Evolutionary conservation across 2,329 filamentous ascomycete genomes (phyloP).

Genomic region (Sclerotiophoma versabilis): DNA sequence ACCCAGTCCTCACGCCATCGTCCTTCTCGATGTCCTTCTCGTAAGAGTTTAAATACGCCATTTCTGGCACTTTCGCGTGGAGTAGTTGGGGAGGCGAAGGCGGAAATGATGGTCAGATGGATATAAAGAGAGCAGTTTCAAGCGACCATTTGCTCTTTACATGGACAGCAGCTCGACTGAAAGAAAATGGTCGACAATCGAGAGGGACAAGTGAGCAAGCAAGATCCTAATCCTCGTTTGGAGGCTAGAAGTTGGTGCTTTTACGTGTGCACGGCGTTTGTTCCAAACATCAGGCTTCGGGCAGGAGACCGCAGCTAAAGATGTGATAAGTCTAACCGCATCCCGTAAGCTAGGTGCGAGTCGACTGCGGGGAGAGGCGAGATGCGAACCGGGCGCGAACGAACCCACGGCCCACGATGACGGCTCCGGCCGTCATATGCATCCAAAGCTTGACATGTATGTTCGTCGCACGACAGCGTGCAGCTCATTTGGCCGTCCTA

Average conservation of each 20-base stretch:
- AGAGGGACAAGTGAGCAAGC: neutral
- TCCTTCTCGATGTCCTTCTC: constrained; percentile 35
- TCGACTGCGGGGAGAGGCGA: neutral
- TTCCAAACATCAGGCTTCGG: neutral
- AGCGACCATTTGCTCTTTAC: neutral
- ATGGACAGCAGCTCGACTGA: neutral
- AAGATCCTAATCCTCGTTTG: neutral
- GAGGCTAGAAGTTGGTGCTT: neutral
- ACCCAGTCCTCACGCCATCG: constrained; percentile 20
- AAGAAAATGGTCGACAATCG: neutral
- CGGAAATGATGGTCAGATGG: neutral
- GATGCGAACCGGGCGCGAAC: neutral
- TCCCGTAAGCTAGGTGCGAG: neutral
- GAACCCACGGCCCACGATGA: neutral
- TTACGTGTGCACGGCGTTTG: neutral
- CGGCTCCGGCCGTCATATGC: neutral
- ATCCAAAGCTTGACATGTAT: neutral
- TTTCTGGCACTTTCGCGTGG: neutral
- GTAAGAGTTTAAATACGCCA: constrained; percentile 5
- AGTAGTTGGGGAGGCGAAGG: neutral
- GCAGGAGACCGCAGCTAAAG: neutral
- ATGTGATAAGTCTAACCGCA: constrained; percentile 3
- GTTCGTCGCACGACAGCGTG: neutral
- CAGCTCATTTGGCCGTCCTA: too few species aligned
- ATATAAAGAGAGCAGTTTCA: neutral